Conservation (phyloP, 768 basidiomycete species). For the Leccinum boreale region DNA sequence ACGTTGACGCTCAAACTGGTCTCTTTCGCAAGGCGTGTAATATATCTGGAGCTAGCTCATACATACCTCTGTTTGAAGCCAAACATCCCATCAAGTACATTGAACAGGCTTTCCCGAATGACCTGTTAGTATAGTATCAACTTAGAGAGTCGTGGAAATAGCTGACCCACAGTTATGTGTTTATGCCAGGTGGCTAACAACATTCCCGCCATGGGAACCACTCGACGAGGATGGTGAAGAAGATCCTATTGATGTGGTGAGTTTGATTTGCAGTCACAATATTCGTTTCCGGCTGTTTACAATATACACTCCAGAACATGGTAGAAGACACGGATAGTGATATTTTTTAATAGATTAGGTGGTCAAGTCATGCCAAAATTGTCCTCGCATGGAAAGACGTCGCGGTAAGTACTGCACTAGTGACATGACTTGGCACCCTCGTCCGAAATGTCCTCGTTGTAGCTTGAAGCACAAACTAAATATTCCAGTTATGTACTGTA, state of each 20-base stretch:
- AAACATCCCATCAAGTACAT: constrained; percentile 8
- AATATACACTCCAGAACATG: not conserved
- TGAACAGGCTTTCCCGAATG: constrained; percentile 11
- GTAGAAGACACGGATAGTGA: not conserved
- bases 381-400: too few species aligned
- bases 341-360: not conserved
- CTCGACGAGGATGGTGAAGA: constrained; percentile 26
- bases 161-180: not conserved
- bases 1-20: constrained; percentile 9
- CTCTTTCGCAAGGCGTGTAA: constrained; percentile 18
- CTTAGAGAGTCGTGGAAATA: not conserved
- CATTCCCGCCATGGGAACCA: constrained; percentile 23
- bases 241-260: constrained; percentile 17
- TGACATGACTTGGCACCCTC: too few species aligned
- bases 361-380: not conserved
- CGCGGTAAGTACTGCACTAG: too few species aligned
- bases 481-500: too few species aligned
- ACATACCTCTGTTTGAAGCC: constrained; percentile 22
- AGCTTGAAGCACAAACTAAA: too few species aligned
- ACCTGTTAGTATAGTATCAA: constrained; percentile 14
- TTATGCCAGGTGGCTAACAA: constrained; percentile 17
- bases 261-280: not conserved
- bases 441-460: too few species aligned
- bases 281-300: not conserved
- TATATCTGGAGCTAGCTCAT: constrained; percentile 7